Evolutionary conservation across 108 stramenopile species (phyloP).

Genomic region (Fragilaria crotonensis): DNA sequence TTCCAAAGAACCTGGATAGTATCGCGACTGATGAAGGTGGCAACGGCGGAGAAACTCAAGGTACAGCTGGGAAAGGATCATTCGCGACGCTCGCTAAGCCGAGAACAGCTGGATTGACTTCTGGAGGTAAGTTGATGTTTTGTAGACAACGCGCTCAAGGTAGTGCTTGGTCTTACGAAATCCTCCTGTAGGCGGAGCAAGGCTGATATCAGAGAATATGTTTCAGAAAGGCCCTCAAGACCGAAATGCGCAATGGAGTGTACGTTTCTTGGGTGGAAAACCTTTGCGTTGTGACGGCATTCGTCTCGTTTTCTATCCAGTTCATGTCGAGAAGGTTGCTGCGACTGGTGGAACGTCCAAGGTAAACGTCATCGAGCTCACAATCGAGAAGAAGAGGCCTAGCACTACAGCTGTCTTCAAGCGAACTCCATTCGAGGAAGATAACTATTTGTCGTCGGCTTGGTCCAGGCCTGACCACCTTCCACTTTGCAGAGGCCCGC

Average conservation of each 20-base stretch:
- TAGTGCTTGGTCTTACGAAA: no score
- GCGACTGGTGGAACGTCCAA: constrained; percentile 2
- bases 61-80: constrained; percentile 22
- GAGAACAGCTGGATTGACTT: constrained; percentile 30
- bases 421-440: constrained; percentile 65
- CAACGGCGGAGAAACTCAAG: constrained; percentile 23
- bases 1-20: constrained; percentile 27
- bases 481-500: constrained; percentile 53
- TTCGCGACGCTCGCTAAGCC: constrained; percentile 32
- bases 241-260: constrained; percentile 20
- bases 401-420: constrained; percentile 20
- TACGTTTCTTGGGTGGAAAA: constrained; percentile 54
- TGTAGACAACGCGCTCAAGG: no score
- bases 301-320: constrained; percentile 29
- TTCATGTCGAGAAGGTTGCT: constrained; percentile 12
- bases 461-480: constrained; percentile 61
- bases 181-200: constrained; percentile 46
- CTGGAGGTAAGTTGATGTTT: constrained; percentile 23
- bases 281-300: constrained; percentile 63
- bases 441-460: constrained; percentile 61
- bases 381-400: constrained; percentile 22
- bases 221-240: constrained; percentile 22
- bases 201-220: constrained; percentile 64
- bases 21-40: constrained; percentile 28
- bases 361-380: constrained; percentile 25